Percentiles rank a stretch among this genome's conserved stretches.
phyloP scores from a whole-genome alignment of 2,329 filamentous ascomycete species.

The Ophiostoma populinum region DNA sequence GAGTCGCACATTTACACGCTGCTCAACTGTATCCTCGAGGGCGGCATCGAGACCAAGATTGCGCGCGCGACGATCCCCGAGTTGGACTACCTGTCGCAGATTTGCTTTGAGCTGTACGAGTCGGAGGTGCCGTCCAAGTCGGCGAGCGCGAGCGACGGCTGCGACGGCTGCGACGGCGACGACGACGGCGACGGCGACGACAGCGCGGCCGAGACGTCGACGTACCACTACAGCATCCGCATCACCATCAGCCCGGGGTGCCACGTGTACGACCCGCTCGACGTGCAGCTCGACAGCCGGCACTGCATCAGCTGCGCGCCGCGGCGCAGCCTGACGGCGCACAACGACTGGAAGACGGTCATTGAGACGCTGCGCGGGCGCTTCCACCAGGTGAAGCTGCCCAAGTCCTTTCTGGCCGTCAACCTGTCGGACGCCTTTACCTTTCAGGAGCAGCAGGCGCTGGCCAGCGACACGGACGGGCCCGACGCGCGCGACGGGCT shows the following conservation, averaged over 20 bases:
- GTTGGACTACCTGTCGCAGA: slow-evolving; percentile 91
- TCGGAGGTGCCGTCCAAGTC: slow-evolving; percentile 47
- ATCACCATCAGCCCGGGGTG: slow-evolving; percentile 93
- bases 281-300: slow-evolving; percentile 89
- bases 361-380: slow-evolving; percentile 88
- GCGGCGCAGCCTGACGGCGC: slow-evolving; percentile 73
- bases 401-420: slow-evolving; percentile 47
- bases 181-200: slow-evolving; percentile 6
- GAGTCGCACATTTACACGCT: slow-evolving; percentile 98
- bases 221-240: slow-evolving; percentile 86
- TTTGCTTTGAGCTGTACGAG: slow-evolving; percentile 96
- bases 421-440: slow-evolving; percentile 46
- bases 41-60: slow-evolving; percentile 93
- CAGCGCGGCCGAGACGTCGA: slow-evolving; percentile 30
- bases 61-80: slow-evolving; percentile 88
- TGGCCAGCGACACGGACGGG: slow-evolving; percentile 23
- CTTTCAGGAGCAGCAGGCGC: slow-evolving; percentile 37
- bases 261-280: slow-evolving; percentile 88
- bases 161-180: slow-evolving; percentile 1
- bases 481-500: slow-evolving; percentile 15
- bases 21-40: slow-evolving; percentile 93
- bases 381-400: slow-evolving; percentile 61
- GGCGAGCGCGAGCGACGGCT: neutral
- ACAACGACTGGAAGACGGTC: slow-evolving; percentile 93
- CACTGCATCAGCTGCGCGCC: slow-evolving; percentile 92